Conservation (phyloP, 1,284 basidiomycete genomes). For the Cutaneotrichosporon sp. region DNA sequence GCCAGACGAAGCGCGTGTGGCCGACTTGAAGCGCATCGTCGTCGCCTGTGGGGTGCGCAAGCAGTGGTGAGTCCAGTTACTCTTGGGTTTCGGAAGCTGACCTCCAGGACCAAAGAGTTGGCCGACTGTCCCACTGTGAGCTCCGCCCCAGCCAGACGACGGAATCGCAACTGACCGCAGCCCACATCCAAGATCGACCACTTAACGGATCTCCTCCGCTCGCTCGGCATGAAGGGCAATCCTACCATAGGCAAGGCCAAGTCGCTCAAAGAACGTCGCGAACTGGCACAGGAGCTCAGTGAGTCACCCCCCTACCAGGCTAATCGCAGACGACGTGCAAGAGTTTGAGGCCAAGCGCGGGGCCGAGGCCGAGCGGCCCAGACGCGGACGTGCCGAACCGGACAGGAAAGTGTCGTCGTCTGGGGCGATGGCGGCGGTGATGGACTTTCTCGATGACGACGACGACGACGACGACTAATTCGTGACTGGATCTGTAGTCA, state of each 20-base stretch:
- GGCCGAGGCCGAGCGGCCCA: slow-evolving; percentile 14
- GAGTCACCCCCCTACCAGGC: slow-evolving; percentile 30
- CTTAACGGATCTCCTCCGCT: slow-evolving; percentile 64
- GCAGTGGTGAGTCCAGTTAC: slow-evolving; percentile 60
- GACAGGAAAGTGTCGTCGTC: not conserved
- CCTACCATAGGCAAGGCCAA: slow-evolving; percentile 75
- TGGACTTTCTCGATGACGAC: slow-evolving; percentile 24
- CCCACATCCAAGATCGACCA: slow-evolving; percentile 66
- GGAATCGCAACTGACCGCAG: slow-evolving; percentile 20
- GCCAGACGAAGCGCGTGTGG: slow-evolving; percentile 42
- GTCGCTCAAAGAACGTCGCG: slow-evolving; percentile 66
- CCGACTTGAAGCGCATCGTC: slow-evolving; percentile 58
- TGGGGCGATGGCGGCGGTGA: slow-evolving; percentile 22
- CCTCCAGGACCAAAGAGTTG: slow-evolving; percentile 62
- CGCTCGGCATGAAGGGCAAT: slow-evolving; percentile 76
- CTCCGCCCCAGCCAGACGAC: not conserved
- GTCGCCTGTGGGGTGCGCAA: slow-evolving; percentile 77
- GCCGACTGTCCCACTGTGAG: slow-evolving; percentile 58
- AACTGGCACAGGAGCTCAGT: slow-evolving; percentile 77
- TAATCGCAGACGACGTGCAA: slow-evolving; percentile 49
- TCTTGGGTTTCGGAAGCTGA: not conserved
- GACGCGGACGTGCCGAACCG: not conserved
- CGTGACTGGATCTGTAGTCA: not conserved
- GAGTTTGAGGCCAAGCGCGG: slow-evolving; percentile 52
- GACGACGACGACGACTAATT: slow-evolving; percentile 20